Conservation (phyloP, 169 alveolate species). For the Plasmodium relictum region DNA sequence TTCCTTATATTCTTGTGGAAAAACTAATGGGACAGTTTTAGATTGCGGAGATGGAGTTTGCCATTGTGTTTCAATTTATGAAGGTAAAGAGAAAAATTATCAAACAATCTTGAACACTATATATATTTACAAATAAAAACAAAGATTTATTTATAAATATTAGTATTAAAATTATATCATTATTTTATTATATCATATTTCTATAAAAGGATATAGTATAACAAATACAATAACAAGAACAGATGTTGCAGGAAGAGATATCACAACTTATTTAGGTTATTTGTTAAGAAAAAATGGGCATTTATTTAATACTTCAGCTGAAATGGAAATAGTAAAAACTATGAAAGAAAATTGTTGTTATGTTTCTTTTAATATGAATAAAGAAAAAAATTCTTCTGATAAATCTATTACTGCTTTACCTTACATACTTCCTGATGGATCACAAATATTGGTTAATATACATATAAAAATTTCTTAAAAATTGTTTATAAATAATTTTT, state of each 20-base stretch:
- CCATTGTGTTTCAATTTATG: slow-evolving; percentile 88
- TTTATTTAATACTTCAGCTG: slow-evolving; percentile 79
- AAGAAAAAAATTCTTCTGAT: slow-evolving; percentile 74
- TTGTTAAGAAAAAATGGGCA: slow-evolving; percentile 80
- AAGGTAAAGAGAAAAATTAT: slow-evolving; percentile 52
- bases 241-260: slow-evolving; percentile 83
- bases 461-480: neutral
- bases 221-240: slow-evolving; percentile 76
- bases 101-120: neutral
- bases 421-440: slow-evolving; percentile 80
- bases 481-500: neutral
- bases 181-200: neutral
- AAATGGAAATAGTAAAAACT: slow-evolving; percentile 82
- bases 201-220: slow-evolving; percentile 49
- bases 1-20: slow-evolving; percentile 87
- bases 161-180: neutral
- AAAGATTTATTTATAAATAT: neutral
- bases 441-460: slow-evolving; percentile 49
- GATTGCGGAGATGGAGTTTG: slow-evolving; percentile 89
- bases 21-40: slow-evolving; percentile 88
- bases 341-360: slow-evolving; percentile 86
- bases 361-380: slow-evolving; percentile 72
- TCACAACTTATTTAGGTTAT: slow-evolving; percentile 81
- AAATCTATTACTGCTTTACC: slow-evolving; percentile 66
- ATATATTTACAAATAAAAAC: slow-evolving; percentile 60